Evolutionary conservation across 108 stramenopile genomes (phyloP), one percentile per base, ranked within the genome.

Genomic region (Schizochytrium sp.): DNA sequence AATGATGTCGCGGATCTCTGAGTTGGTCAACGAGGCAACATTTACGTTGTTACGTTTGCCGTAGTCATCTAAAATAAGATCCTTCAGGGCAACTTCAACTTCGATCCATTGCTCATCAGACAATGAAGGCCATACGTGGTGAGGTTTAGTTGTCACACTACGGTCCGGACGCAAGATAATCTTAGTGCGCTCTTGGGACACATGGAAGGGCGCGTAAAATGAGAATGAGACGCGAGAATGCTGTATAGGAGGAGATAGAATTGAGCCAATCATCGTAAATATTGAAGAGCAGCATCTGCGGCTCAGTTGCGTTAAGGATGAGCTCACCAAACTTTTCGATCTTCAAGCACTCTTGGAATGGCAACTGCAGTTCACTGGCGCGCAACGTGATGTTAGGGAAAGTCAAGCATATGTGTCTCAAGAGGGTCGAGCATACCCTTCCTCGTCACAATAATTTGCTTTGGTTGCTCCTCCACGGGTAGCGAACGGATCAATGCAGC

Each of bases 1-100:
- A 90, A 99, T 99, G 90, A 99, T 98, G 91, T 99, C 99, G 13
- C 99, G 95, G 59, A 99, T 97, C 93, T 99, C 99, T 88, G 96
- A 97, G 91, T 99, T 98, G 2, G 99, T 99, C 89, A 99, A 94
- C 89, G 97, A 97, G 44, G 97, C 98, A 3, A 98, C 98, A 91
- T 98, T 99, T 28, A 98, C 98, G 91, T 99, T 99, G 92, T 99
- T 99, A 93, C 98, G 98, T 93, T 98, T 97, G 17, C 98, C 99
- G 90, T 99, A 99, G 92, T 98, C 98, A 17, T 97, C 97, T 40
- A 99, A 94, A 88, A 99, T 99, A 17, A 99, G 92, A 90, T 99
- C 99, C 93, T 99, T 99, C 53, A 99, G 89, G 2, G 97, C 96
- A 83, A 99, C 97, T 92, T 99, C 99, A 17, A 99, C 94, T 92